Percentiles rank a stretch among this genome's conserved stretches.
Evolutionary conservation across 129 eudicot genomes (phyloP).

Genomic region (Flaveria linearis): DNA sequence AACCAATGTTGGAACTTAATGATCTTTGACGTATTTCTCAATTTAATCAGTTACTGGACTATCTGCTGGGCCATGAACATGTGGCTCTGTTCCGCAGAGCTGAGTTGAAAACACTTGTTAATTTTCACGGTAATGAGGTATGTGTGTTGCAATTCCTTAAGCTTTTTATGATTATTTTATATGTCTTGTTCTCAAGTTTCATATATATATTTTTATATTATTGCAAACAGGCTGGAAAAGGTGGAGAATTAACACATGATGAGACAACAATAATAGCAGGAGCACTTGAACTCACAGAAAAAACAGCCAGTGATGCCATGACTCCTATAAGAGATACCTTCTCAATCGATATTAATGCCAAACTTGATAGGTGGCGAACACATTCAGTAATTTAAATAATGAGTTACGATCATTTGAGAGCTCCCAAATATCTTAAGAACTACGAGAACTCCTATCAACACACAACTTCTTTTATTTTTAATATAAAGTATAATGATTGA

Average conservation of each 20-base stretch:
- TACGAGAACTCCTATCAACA: no score
- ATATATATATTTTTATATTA: neutral
- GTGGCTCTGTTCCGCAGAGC: slow-evolving; percentile 90
- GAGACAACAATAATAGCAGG: slow-evolving; percentile 98
- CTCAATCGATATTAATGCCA: slow-evolving; percentile 77
- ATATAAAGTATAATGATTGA: no score
- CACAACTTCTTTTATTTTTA: no score
- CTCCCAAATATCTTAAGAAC: no score
- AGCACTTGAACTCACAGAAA: slow-evolving; percentile 82
- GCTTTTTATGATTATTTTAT: neutral
- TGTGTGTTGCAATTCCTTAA: neutral
- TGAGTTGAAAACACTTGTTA: slow-evolving; percentile 90
- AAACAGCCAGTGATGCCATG: slow-evolving; percentile 97
- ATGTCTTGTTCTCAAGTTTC: neutral
- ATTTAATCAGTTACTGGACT: slow-evolving; percentile 60
- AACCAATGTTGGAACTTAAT: neutral
- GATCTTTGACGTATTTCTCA: slow-evolving; percentile 13
- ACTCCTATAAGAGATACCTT: slow-evolving; percentile 88
- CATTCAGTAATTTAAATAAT: neutral
- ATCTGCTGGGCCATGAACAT: slow-evolving; percentile 68
- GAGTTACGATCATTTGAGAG: no score
- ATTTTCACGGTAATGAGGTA: slow-evolving; percentile 89
- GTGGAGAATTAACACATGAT: slow-evolving; percentile 96
- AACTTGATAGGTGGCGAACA: slow-evolving; percentile 62
- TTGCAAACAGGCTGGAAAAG: slow-evolving; percentile 78